Evolutionary conservation across 805 yeast species (phyloP), one percentile per base, ranked within the genome.

Genomic region (Torulaspora microellipsoides): DNA sequence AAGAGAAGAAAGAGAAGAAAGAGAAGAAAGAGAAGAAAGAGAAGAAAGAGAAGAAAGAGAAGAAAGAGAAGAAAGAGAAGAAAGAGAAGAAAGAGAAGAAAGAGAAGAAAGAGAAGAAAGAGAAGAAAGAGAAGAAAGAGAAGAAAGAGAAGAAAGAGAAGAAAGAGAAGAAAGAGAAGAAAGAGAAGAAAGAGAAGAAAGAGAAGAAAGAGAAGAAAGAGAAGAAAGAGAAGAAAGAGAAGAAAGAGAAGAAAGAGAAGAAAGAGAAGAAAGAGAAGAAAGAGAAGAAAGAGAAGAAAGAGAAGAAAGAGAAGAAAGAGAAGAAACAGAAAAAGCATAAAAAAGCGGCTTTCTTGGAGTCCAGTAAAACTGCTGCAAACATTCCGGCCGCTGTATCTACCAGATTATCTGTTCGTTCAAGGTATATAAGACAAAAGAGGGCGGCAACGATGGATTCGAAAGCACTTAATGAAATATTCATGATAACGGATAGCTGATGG

Each of bases 401-500:
- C n/a, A 72, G 85, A 56, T 61, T 80, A 38, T 81, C 95, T 1
- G 85, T 85, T 3, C 77, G 98, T 62, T 81, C 95, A 15, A 83
- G 78, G 63, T 90, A 88, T 83, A 90, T 91, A 43, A 83, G 76
- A 52, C 95, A 89, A 63, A 91, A 91, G 62, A 76, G 93, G 56
- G 93, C 95, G 9, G 91, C 97, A 1, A 88, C 90, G 0, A 78
- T 84, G 81, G 98, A 91, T 61, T 76, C 84, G 2, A 81, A 87
- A 62, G 89, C 96, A 11, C 73, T 91, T 49, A 88, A 86, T 54
- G 98, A 91, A 66, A 91, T 91, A 45, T 86, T 91, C 60, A 91
- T 91, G 97, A 78, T 89, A 36, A 71, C 83, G 23, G 75, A 72
- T 49, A 47, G 41, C 38, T 53, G 40, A 30, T 29, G 8, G 7